Conservation (phyloP, 2,329 filamentous ascomycete genomes). For the Penicillium janthinellum region DNA sequence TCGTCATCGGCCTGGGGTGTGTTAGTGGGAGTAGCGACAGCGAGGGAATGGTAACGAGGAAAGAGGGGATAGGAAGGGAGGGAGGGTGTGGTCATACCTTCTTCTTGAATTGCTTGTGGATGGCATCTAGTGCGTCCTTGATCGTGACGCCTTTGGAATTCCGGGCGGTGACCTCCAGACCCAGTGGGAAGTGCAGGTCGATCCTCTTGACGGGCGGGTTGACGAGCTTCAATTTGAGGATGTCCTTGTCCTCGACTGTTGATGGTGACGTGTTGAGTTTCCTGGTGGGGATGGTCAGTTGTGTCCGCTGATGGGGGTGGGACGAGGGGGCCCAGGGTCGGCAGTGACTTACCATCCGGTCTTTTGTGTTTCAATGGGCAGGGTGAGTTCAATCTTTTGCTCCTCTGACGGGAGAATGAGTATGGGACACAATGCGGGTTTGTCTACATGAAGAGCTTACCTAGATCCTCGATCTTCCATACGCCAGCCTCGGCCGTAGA, state of each 20-base stretch:
- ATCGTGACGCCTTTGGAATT: slow-evolving; percentile 95
- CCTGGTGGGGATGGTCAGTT: slow-evolving; percentile 54
- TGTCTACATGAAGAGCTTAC: slow-evolving; percentile 54
- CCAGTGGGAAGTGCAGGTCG: slow-evolving; percentile 86
- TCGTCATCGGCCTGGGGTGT: slow-evolving; percentile 78
- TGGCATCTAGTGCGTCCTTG: slow-evolving; percentile 93
- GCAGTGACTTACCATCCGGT: slow-evolving; percentile 34
- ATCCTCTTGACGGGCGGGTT: slow-evolving; percentile 89
- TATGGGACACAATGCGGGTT: neutral
- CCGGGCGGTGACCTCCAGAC: slow-evolving; percentile 82
- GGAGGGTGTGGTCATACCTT: slow-evolving; percentile 62
- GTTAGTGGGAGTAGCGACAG: neutral
- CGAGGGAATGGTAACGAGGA: too few relatives aligned
- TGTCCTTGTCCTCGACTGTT: slow-evolving; percentile 77
- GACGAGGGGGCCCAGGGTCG: neutral
- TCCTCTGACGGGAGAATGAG: slow-evolving; percentile 25
- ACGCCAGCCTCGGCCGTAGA: slow-evolving; percentile 69
- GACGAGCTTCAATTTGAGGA: slow-evolving; percentile 78
- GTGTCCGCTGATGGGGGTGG: neutral
- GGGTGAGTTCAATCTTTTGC: slow-evolving; percentile 34
- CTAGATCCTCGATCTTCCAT: slow-evolving; percentile 81
- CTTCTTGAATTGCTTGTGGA: slow-evolving; percentile 97
- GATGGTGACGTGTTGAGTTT: slow-evolving; percentile 87
- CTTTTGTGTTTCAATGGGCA: slow-evolving; percentile 41
- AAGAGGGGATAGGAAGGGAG: neutral